Percentiles rank a stretch among this genome's conserved stretches.
phyloP scores from a whole-genome alignment of 495 filamentous ascomycete genomes.

The Elasticomyces elasticus region DNA sequence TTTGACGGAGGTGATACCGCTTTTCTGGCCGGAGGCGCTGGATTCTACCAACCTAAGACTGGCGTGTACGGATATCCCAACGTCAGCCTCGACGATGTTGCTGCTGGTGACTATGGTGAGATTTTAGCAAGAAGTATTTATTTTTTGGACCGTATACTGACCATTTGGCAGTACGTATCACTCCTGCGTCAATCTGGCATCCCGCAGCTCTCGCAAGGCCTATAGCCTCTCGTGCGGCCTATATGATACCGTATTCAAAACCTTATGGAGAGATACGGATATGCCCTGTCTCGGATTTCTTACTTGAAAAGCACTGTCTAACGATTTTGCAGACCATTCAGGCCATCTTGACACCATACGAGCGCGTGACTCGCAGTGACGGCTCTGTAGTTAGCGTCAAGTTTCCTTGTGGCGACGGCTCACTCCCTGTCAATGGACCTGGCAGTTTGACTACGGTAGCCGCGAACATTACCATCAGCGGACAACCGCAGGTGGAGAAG shows the following conservation, averaged over 20 bases:
- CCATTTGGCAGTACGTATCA: too few species aligned
- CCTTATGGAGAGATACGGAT: too few species aligned
- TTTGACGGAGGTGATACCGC: neutral
- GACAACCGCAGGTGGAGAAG: conserved; percentile 7
- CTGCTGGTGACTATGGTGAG: conserved; percentile 17
- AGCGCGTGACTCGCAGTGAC: conserved; percentile 15
- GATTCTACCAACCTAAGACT: neutral
- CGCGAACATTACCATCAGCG: conserved; percentile 12
- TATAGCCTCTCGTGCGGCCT: too few species aligned
- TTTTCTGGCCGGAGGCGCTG: conserved; percentile 13
- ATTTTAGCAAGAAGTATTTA: too few species aligned
- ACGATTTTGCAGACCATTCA: too few species aligned
- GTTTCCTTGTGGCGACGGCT: conserved; percentile 23
- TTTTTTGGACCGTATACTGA: too few species aligned
- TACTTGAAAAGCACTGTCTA: too few species aligned
- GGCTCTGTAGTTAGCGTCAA: conserved; percentile 18
- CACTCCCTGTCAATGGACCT: conserved; percentile 5
- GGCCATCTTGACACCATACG: conserved; percentile 17
- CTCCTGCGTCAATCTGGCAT: too few species aligned
- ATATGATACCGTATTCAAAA: too few species aligned
- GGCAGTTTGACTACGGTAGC: conserved; percentile 11
- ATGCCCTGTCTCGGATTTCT: too few species aligned
- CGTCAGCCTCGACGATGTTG: conserved; percentile 7
- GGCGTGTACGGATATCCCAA: conserved; percentile 17
- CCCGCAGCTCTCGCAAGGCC: too few species aligned